Evolutionary conservation across 2,329 filamentous ascomycete species (phyloP), one percentile per base, ranked within the genome.

Genomic region (Ploettnerulaceae sp.): DNA sequence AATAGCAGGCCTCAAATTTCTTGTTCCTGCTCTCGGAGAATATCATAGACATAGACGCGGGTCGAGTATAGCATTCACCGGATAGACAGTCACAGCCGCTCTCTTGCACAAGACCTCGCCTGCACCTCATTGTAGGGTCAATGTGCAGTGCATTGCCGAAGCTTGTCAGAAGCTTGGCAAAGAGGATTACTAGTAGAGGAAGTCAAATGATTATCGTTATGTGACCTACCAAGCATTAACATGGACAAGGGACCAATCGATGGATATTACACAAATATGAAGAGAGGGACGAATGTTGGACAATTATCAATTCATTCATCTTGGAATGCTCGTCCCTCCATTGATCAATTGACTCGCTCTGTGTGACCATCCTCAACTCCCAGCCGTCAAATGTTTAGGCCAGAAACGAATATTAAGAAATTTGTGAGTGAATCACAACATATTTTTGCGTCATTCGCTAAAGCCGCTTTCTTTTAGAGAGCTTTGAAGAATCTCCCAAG

Each of bases 401-500:
- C 21, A 42, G 39, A 26, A 26, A 12, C 31, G 17, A 18, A 33
- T 32, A 42, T 18, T 25, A n/a, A 34, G 24, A 14, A 42, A 42
- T 5, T 7, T 26, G 15, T 32, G 39, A 14, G 20, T 7, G 18
- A n/a, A 33, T 20, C 29, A 14, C 20, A 20, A 42, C 22, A 14
- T 26, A 21, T 8, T 17, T 33, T 33, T 21, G 38, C 26, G 26
- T 38, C 25, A 33, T 42, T 20, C 39, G 29, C 21, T 24, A 25
- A 28, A 28, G 41, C 15, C 22, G 32, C 33, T 26, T 43, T 14
- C 11, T 40, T 40, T 45, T 33, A 28, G 24, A 43, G 39, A 26
- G 28, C 20, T 38, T 26, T 25, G 24, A 21, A 35, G 25, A 38
- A 45, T 42, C 39, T 33, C 49, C 45, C 26, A 51, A 53, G 38